These are phyloP conservation scores for Sextonia rubra DNA, from an alignment of 164 flowering plant genomes.

Conservation along the genomic window DNA sequence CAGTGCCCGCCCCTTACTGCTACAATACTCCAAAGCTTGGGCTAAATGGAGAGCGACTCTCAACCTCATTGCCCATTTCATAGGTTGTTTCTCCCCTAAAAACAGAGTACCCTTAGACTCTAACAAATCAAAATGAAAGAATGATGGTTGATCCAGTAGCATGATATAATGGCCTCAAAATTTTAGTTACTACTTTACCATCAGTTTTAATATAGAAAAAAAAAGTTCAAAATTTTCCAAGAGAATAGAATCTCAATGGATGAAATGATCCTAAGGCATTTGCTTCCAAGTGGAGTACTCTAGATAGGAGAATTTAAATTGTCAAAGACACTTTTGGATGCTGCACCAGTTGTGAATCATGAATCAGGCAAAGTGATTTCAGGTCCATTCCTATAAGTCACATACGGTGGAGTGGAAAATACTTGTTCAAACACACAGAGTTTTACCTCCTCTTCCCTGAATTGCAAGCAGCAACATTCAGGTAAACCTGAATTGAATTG, in stretches of 20 bases:
- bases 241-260: background rate
- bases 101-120: background rate
- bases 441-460: no score
- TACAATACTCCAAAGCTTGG: constrained; percentile 24
- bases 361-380: background rate
- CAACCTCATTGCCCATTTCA: constrained; percentile 25
- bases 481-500: background rate
- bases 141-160: background rate
- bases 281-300: no score
- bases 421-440: no score
- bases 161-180: background rate
- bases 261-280: background rate
- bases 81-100: constrained; percentile 22
- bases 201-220: no score
- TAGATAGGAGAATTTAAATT: no score
- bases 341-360: background rate
- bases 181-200: background rate
- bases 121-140: background rate
- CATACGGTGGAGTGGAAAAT: background rate
- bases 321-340: background rate
- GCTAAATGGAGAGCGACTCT: constrained; percentile 23
- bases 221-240: no score
- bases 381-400: background rate
- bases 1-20: constrained; percentile 19
- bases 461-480: background rate